Conservation (phyloP, 371 early-diverging fungal genomes). For the Smittium culicis region DNA sequence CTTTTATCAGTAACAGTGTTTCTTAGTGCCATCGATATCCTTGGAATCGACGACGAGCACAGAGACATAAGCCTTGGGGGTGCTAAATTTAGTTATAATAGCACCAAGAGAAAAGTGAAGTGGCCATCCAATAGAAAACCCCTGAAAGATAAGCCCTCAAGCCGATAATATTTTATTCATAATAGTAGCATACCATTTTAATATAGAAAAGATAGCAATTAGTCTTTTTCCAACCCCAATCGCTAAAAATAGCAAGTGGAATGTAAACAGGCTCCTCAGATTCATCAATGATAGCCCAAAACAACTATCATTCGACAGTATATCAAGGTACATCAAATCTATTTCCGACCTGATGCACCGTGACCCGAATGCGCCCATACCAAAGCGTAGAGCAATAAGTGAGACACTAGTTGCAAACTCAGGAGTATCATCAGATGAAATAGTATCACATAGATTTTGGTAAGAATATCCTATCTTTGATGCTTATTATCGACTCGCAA, state of each 20-base stretch:
- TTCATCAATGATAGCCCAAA: neutral
- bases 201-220: neutral
- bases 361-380: neutral
- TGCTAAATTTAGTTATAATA: neutral
- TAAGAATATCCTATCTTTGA: neutral
- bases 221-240: neutral
- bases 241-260: neutral
- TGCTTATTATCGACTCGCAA: neutral
- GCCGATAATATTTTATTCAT: neutral
- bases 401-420: neutral
- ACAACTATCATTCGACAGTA: neutral
- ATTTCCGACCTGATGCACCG: neutral
- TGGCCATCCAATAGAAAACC: neutral
- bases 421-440: neutral
- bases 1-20: neutral
- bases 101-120: neutral
- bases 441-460: neutral
- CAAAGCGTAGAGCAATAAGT: neutral
- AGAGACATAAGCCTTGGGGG: neutral
- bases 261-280: neutral
- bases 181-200: neutral
- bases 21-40: neutral
- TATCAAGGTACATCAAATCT: neutral
- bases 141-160: neutral
- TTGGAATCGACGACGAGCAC: neutral